phyloP scores from a whole-genome alignment of 805 yeast species.

The Candida patagonica region DNA sequence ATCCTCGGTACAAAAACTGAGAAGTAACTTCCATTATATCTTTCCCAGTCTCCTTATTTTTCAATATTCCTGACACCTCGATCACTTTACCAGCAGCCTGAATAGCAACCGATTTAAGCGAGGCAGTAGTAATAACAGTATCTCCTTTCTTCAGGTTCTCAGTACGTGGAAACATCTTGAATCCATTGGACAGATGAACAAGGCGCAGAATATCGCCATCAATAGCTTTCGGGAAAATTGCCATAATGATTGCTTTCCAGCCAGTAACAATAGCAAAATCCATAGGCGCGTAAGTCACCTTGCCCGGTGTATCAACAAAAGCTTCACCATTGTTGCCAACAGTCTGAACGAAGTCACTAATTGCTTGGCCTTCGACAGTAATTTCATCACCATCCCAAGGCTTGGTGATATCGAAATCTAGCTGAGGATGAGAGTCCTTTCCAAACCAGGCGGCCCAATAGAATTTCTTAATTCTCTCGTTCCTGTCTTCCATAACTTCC shows the following conservation, averaged over 20 bases:
- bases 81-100: slow-evolving; percentile 92
- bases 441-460: slow-evolving; percentile 98
- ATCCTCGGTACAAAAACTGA: slow-evolving; percentile 93
- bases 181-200: slow-evolving; percentile 92
- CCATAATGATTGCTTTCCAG: slow-evolving; percentile 96
- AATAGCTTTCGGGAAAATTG: slow-evolving; percentile 93
- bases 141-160: slow-evolving; percentile 85
- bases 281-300: slow-evolving; percentile 83
- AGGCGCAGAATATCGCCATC: slow-evolving; percentile 93
- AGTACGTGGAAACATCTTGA: slow-evolving; percentile 87
- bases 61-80: slow-evolving; percentile 84
- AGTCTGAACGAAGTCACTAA: slow-evolving; percentile 91
- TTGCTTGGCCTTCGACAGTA: slow-evolving; percentile 62
- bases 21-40: slow-evolving; percentile 93
- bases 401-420: slow-evolving; percentile 54
- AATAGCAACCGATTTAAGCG: slow-evolving; percentile 79
- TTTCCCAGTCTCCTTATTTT: slow-evolving; percentile 46
- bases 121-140: slow-evolving; percentile 71
- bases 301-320: slow-evolving; percentile 78
- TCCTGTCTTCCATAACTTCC: slow-evolving; percentile 85
- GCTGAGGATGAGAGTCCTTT: slow-evolving; percentile 43
- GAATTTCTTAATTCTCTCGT: slow-evolving; percentile 85
- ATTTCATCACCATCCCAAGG: slow-evolving; percentile 62
- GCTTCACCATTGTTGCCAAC: slow-evolving; percentile 97
- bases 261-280: slow-evolving; percentile 98